These are phyloP conservation scores for Aspergillus sparsus DNA, from an alignment of 495 filamentous ascomycete genomes.

Conservation along the genomic window DNA sequence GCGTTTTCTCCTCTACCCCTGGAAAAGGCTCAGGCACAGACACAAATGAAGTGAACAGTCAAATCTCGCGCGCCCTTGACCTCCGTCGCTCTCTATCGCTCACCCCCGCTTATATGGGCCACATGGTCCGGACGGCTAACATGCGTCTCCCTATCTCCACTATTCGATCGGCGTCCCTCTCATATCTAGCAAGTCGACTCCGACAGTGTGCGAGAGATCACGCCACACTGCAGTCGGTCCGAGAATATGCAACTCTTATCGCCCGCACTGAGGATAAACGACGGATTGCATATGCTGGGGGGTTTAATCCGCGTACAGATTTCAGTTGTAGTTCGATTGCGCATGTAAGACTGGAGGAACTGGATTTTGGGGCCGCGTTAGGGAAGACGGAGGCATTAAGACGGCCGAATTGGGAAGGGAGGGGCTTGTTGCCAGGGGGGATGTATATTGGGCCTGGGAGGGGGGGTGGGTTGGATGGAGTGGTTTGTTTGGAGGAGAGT, in stretches of 20 bases:
- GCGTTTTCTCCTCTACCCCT: conserved; percentile 7
- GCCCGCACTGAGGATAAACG: conserved; percentile 37
- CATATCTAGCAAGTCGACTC: conserved; percentile 27
- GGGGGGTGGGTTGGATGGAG: conserved; percentile 22
- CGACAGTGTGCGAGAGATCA: conserved; percentile 30
- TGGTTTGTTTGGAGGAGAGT: conserved; percentile 31
- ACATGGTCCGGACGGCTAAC: conserved; percentile 31
- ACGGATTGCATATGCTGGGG: conserved; percentile 37
- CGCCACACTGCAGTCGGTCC: conserved; percentile 34
- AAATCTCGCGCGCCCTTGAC: conserved; percentile 44
- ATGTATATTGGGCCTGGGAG: conserved; percentile 20
- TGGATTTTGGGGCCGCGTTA: conserved; percentile 30
- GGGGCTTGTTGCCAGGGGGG: conserved; percentile 19
- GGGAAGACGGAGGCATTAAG: conserved; percentile 29
- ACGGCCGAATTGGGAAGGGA: conserved; percentile 25
- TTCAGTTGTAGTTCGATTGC: conserved; percentile 33
- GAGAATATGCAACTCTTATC: conserved; percentile 44
- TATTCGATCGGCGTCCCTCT: conserved; percentile 25
- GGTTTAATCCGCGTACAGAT: conserved; percentile 33
- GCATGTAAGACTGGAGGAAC: conserved; percentile 21
- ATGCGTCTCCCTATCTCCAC: conserved; percentile 28
- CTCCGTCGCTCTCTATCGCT: conserved; percentile 34
- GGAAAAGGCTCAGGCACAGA: conserved; percentile 13
- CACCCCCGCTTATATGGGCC: conserved; percentile 42
- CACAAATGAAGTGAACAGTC: conserved; percentile 1